These are phyloP conservation scores for Ciborinia camelliae DNA, from an alignment of 2,329 filamentous ascomycete genomes.

Conservation along the genomic window DNA sequence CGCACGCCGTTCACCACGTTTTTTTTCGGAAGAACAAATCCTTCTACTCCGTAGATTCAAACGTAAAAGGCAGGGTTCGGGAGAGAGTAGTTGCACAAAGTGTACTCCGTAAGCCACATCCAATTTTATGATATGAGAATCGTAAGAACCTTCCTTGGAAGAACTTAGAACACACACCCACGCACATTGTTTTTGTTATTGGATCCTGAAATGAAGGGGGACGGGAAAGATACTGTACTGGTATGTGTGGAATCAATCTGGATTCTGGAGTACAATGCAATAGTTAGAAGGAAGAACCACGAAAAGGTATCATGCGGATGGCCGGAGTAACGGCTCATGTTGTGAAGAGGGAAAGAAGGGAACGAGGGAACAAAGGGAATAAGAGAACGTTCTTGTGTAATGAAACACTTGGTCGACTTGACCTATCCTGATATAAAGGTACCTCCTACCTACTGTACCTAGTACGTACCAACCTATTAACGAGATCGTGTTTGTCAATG, in stretches of 20 bases:
- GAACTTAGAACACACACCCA: too few species aligned
- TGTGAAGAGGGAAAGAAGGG: slow-evolving; percentile 9
- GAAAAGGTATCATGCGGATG: slow-evolving; percentile 16
- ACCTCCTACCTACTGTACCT: too few species aligned
- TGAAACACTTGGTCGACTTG: neutral
- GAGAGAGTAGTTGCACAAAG: slow-evolving; percentile 6
- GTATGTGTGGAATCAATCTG: neutral
- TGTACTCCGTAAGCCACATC: slow-evolving; percentile 7
- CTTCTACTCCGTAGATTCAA: too few species aligned
- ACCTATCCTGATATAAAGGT: neutral
- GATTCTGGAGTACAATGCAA: neutral
- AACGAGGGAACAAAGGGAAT: too few species aligned
- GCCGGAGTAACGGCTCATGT: slow-evolving; percentile 12
- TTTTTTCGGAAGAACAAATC: neutral
- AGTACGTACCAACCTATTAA: too few species aligned
- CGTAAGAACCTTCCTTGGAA: neutral
- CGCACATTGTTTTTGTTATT: neutral
- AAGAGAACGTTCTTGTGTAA: slow-evolving; percentile 6
- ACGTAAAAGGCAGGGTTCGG: neutral
- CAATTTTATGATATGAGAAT: slow-evolving; percentile 5
- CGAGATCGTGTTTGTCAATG: slow-evolving; percentile 13
- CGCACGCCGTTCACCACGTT: slow-evolving; percentile 14
- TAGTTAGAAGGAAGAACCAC: slow-evolving; percentile 7
- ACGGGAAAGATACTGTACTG: neutral
- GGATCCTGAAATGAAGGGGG: neutral